phyloP scores from a whole-genome alignment of 768 basidiomycete genomes.

The Leccinum subgranulosum region DNA sequence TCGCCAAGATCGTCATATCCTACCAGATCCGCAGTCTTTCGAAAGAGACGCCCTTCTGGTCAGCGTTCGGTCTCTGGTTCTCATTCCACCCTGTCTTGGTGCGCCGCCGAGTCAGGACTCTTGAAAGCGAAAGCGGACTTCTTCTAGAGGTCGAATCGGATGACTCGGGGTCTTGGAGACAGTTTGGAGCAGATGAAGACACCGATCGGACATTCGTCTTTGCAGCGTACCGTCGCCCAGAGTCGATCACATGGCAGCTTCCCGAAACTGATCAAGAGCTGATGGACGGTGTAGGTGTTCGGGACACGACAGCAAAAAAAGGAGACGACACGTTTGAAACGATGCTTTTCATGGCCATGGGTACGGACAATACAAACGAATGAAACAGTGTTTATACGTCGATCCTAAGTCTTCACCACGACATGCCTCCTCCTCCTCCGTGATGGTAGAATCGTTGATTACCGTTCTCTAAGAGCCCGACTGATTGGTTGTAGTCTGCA shows the following conservation, averaged over 20 bases:
- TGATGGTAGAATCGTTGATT: conserved; percentile 47
- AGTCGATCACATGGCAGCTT: conserved; percentile 56
- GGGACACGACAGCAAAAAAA: conserved; percentile 41
- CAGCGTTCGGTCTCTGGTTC: conserved; percentile 79
- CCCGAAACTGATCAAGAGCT: conserved; percentile 53
- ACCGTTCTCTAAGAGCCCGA: conserved; percentile 53
- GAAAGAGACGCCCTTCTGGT: conserved; percentile 77
- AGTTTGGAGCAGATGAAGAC: conserved; percentile 40
- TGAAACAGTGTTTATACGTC: not conserved
- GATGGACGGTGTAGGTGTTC: conserved; percentile 54
- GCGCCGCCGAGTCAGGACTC: conserved; percentile 1
- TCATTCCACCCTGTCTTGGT: conserved; percentile 53
- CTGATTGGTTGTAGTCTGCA: conserved; percentile 48
- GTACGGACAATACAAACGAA: conserved; percentile 6
- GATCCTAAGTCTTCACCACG: not conserved
- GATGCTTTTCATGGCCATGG: conserved; percentile 46
- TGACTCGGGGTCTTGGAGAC: conserved; percentile 32
- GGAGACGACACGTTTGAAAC: conserved; percentile 70
- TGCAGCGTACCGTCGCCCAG: conserved; percentile 51
- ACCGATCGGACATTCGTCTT: conserved; percentile 56
- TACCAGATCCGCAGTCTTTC: conserved; percentile 73
- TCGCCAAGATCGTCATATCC: conserved; percentile 54
- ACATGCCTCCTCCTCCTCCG: conserved; percentile 8
- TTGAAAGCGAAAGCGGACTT: too few relatives aligned
- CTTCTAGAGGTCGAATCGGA: not conserved